Percentiles rank a stretch among this genome's conserved stretches.
These are phyloP conservation scores for Podospora comata DNA, from an alignment of 495 filamentous ascomycete genomes.

Conservation along the genomic window DNA sequence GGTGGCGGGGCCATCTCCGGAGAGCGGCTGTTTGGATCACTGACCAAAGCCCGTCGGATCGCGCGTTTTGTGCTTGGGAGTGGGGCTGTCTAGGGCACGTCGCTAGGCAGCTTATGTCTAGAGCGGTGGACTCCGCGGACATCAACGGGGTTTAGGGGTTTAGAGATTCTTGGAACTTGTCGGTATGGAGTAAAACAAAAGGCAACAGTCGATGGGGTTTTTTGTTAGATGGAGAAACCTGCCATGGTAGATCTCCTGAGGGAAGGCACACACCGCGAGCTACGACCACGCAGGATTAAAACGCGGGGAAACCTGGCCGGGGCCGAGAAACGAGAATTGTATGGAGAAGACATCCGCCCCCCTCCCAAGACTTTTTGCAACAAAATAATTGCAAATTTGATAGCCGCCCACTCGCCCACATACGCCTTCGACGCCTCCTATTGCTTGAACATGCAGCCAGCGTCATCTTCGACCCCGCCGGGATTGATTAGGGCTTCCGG, in stretches of 20 bases:
- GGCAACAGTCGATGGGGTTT: not conserved
- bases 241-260: not conserved
- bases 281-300: not conserved
- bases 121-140: not conserved
- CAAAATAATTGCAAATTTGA: not conserved
- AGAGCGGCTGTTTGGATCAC: not conserved
- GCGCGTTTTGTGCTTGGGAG: not conserved
- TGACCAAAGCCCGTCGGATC: not conserved
- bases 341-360: not conserved
- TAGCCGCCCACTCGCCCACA: not conserved
- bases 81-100: not conserved
- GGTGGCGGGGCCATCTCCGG: constrained; percentile 15
- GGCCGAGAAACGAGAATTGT: not conserved
- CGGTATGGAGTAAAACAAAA: not conserved
- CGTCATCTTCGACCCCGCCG: no score
- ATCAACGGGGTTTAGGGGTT: not conserved
- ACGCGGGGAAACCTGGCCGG: not conserved
- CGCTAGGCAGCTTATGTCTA: not conserved
- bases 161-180: not conserved
- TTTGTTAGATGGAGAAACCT: not conserved
- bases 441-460: not conserved
- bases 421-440: not conserved
- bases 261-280: not conserved
- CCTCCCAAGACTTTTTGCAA: not conserved
- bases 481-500: not conserved